Base-by-base conservation (phyloP, 2,329 filamentous ascomycete species). In the Grosmannia penicillata region DNA sequence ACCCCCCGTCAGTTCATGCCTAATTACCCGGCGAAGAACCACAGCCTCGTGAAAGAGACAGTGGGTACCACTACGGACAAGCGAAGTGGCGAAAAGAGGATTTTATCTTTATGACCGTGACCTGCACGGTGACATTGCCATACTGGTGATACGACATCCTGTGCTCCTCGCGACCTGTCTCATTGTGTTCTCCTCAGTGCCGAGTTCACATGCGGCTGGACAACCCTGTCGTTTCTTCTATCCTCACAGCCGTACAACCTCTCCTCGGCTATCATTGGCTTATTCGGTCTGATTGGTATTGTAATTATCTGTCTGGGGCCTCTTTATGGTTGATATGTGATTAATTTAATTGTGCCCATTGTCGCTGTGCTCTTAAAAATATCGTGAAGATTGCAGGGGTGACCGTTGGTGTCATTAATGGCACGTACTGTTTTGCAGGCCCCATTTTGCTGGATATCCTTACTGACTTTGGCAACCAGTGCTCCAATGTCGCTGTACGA, bases 251-350 rank as follows among this genome's bases (percentile, higher is more conserved):
- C 82, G 0, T 93, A 84, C 51, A 55, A 67, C 38, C 87, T 81
- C 52, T 59, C 66, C 1, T 73, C 79, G 0, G 54, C 84, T 0
- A 64, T 68, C 4, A 86, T 91, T 36, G 82, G 83, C 0, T 63
- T 91, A 5, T 91, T 91, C 53, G 80, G 81, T 0, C 61, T 93
- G 4, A 82, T 87, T 37, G 83, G 81, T 1, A 72, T 91, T 11
- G 72, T 66, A 0, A 72, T 75, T 10, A 82, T 91, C 55, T 52
- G 72, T 17, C 56, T 75, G 8, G 77, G 73, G 0, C 84, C 84
- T 0, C 43, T 85, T 13, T 86, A 81, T 53, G 79, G 78, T 0
- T 70, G 76, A 15, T 56, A 71, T 10, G 66, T 91, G 37, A 83
- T 80, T 10, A 82, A 89, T 48, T 66, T 66, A 39, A 78, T 79